Percentiles rank a stretch among this genome's conserved stretches.
phyloP scores from a whole-genome alignment of 2,329 filamentous ascomycete genomes.

The Aurifilum marmelostoma region DNA sequence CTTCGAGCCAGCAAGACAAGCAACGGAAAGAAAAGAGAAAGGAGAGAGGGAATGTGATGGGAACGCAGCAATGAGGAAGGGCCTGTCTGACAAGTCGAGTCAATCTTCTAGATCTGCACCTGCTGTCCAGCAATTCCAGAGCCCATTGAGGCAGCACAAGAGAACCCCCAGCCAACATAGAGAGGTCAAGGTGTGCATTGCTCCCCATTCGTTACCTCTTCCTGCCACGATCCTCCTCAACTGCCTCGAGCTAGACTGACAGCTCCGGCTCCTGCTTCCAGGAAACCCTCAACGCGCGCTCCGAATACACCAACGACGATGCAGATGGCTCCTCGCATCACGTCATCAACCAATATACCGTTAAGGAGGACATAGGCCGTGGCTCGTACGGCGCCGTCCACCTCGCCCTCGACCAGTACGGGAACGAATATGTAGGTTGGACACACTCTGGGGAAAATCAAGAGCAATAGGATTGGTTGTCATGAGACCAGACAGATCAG shows the following conservation, averaged over 20 bases:
- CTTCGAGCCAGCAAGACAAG: background rate
- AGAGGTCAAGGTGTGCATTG: slow-evolving; percentile 56
- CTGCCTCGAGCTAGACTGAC: slow-evolving; percentile 1
- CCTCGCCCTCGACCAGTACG: slow-evolving; percentile 85
- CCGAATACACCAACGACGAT: slow-evolving; percentile 84
- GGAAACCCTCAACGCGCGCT: slow-evolving; percentile 91
- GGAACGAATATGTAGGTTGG: slow-evolving; percentile 81
- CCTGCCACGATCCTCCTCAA: background rate
- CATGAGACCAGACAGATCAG: slow-evolving; percentile 1
- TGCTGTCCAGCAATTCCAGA: slow-evolving; percentile 48
- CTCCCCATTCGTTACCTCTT: no score
- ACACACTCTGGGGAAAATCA: slow-evolving; percentile 1
- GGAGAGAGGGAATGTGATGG: background rate
- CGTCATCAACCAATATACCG: slow-evolving; percentile 91
- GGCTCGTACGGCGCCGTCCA: slow-evolving; percentile 96
- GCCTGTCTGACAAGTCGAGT: slow-evolving; percentile 17
- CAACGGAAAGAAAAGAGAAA: background rate
- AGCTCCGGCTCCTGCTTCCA: slow-evolving; percentile 40
- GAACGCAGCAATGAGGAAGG: background rate
- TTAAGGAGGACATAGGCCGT: slow-evolving; percentile 93
- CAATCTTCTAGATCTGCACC: slow-evolving; percentile 47
- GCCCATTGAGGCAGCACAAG: slow-evolving; percentile 60
- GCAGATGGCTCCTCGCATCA: slow-evolving; percentile 80
- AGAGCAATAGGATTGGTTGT: background rate
- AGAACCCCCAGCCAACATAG: slow-evolving; percentile 61